A percentile compares a stretch with the other conserved stretches of the same genome.
These are phyloP conservation scores for Pisolithus microcarpus DNA, from an alignment of 768 basidiomycete genomes.

Conservation along the genomic window DNA sequence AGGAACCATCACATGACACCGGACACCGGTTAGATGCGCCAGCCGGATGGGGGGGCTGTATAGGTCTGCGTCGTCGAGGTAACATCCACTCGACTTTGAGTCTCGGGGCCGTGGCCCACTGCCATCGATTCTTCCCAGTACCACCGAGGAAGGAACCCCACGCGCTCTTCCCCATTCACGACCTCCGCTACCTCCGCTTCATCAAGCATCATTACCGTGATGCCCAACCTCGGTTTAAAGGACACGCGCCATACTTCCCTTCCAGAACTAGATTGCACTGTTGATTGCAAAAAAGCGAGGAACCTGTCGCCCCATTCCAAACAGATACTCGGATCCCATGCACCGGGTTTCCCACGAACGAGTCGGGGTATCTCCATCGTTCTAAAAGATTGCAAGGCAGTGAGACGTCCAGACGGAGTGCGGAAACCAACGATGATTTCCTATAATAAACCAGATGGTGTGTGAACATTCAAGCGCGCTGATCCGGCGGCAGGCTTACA, in stretches of 20 bases:
- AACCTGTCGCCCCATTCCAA: constrained; percentile 67
- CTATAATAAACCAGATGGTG: constrained; percentile 29
- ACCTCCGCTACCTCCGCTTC: constrained; percentile 49
- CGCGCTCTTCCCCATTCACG: constrained; percentile 57
- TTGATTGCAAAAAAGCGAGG: constrained; percentile 45
- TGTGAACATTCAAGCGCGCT: background rate
- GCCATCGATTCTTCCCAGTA: constrained; percentile 39
- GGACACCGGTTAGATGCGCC: constrained; percentile 16
- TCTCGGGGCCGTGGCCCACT: constrained; percentile 1
- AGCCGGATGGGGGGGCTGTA: background rate
- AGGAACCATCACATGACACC: constrained; percentile 15
- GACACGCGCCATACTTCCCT: constrained; percentile 61
- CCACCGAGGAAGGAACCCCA: constrained; percentile 75
- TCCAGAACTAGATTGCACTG: constrained; percentile 19
- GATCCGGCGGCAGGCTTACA: constrained; percentile 33
- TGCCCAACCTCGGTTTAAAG: constrained; percentile 54
- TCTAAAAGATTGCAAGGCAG: constrained; percentile 62
- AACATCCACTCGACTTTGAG: constrained; percentile 6
- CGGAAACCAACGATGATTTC: constrained; percentile 86
- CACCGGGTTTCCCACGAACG: constrained; percentile 64
- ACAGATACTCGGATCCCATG: constrained; percentile 73
- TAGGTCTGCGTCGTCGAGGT: constrained; percentile 2
- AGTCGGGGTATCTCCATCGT: constrained; percentile 75
- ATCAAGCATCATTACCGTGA: constrained; percentile 45
- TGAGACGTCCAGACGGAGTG: constrained; percentile 63